Conservation (phyloP, 306 rosid species). For the Calophaca sinica region DNA sequence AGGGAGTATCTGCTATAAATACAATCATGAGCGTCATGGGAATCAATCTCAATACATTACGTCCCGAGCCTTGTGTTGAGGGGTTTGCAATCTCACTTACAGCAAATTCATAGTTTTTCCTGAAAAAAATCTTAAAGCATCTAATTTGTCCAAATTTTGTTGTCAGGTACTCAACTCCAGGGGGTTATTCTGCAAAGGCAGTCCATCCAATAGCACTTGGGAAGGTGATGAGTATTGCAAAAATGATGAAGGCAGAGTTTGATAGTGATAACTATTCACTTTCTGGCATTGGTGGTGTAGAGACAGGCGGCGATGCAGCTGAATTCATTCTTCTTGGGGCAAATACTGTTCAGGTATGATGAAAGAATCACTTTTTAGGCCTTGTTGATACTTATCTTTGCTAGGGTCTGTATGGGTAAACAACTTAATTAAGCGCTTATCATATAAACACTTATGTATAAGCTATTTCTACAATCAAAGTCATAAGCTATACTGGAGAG, state of each 20-base stretch:
- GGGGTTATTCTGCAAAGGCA: conserved; percentile 96
- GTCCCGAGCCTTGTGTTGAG: conserved; percentile 98
- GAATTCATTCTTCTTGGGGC: conserved; percentile 97
- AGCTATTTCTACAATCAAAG: too few species aligned
- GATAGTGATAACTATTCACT: conserved; percentile 68
- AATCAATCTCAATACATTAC: conserved; percentile 83
- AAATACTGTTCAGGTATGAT: conserved; percentile 87
- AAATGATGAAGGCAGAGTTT: conserved; percentile 87
- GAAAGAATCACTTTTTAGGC: conserved; percentile 20
- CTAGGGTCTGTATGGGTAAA: not conserved
- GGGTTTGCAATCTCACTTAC: conserved; percentile 66
- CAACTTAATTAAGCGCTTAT: too few species aligned
- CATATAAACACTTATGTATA: too few species aligned
- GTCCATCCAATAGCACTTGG: conserved; percentile 98
- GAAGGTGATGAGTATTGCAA: conserved; percentile 92
- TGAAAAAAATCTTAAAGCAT: conserved; percentile 17
- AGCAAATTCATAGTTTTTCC: conserved; percentile 23
- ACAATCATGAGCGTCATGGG: conserved; percentile 99
- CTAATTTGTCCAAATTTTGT: conserved; percentile 44
- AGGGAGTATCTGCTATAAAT: conserved; percentile 91
- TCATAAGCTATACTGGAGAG: too few species aligned
- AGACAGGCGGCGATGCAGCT: conserved; percentile 91
- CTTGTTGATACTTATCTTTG: conserved; percentile 21
- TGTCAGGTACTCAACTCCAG: conserved; percentile 95
- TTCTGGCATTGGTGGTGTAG: conserved; percentile 96